Evolutionary conservation across 768 basidiomycete species (phyloP).

Genomic region (Amanita brunnescens): DNA sequence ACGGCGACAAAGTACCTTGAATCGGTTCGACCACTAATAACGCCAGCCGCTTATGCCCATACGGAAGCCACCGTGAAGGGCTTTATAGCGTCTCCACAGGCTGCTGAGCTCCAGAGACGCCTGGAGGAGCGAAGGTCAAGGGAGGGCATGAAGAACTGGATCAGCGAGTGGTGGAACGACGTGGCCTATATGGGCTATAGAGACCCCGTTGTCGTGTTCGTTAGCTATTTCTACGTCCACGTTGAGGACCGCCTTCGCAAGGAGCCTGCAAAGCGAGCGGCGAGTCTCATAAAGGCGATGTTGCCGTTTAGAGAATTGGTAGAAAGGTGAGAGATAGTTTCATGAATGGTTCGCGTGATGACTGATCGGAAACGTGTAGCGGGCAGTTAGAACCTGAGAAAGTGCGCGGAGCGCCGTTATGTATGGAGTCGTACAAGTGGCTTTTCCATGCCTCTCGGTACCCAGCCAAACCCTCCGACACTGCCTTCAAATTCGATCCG

Average conservation of each 20-base stretch:
- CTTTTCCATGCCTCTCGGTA: conserved; percentile 94
- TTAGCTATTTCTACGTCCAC: conserved; percentile 95
- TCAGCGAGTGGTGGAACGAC: conserved; percentile 99
- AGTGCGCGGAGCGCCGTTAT: conserved; percentile 65
- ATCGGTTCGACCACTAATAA: conserved; percentile 68
- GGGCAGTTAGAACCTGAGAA: conserved; percentile 84
- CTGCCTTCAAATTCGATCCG: conserved; percentile 73
- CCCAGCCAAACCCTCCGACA: conserved; percentile 77
- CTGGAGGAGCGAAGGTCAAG: conserved; percentile 66
- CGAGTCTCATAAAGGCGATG: conserved; percentile 76
- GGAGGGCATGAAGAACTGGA: conserved; percentile 63
- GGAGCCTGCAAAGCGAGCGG: conserved; percentile 64
- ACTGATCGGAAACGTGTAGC: conserved; percentile 24
- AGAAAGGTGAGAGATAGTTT: conserved; percentile 54
- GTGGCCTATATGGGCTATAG: conserved; percentile 81
- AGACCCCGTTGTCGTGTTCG: conserved; percentile 85
- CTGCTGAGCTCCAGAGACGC: conserved; percentile 66
- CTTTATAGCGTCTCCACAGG: conserved; percentile 65
- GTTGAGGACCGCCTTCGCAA: conserved; percentile 48
- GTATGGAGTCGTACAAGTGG: conserved; percentile 95
- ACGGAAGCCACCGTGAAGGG: conserved; percentile 51
- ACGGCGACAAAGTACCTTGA: conserved; percentile 88
- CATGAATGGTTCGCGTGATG: neutral
- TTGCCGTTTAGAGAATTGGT: conserved; percentile 78
- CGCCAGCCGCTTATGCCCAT: conserved; percentile 47